phyloP scores from a whole-genome alignment of 1,284 basidiomycete species.

The Cutaneotrichosporon sp. region DNA sequence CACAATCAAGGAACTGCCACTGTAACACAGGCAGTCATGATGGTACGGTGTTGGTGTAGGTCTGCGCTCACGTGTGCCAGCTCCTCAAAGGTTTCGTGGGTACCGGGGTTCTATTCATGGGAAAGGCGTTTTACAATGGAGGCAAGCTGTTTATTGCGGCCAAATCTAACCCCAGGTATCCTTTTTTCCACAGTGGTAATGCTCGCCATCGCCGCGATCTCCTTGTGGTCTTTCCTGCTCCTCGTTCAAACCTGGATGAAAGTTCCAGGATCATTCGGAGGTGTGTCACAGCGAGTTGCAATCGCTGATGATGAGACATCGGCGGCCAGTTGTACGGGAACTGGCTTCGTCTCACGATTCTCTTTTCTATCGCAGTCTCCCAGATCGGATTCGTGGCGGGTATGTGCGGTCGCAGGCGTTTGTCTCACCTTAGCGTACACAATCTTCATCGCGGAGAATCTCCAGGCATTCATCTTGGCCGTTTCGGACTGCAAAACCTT shows the following conservation, averaged over 20 bases:
- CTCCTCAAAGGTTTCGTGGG: conserved; percentile 93
- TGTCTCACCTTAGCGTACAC: conserved; percentile 65
- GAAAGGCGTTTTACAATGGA: conserved; percentile 95
- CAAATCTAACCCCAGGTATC: conserved; percentile 52
- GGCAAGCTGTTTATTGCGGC: conserved; percentile 49
- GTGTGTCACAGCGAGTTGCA: conserved; percentile 49
- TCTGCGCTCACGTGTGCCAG: conserved; percentile 47
- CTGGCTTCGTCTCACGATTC: conserved; percentile 85
- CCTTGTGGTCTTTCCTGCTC: conserved; percentile 89
- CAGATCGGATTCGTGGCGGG: conserved; percentile 61
- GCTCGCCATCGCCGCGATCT: conserved; percentile 75
- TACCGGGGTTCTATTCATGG: conserved; percentile 92
- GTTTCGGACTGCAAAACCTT: conserved; percentile 70
- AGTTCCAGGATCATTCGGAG: conserved; percentile 88
- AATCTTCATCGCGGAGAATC: conserved; percentile 92
- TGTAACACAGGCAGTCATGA: conserved; percentile 79
- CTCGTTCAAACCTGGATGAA: conserved; percentile 83
- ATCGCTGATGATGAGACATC: conserved; percentile 58
- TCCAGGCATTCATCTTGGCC: conserved; percentile 79
- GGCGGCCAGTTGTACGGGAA: conserved; percentile 87
- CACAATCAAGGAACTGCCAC: conserved; percentile 73
- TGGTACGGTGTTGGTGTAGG: conserved; percentile 55
- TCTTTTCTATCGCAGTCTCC: conserved; percentile 80
- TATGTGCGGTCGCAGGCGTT: conserved; percentile 4
- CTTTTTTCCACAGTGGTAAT: conserved; percentile 81